Conservation (phyloP, 1,284 basidiomycete genomes). For the Vanrija sp. region DNA sequence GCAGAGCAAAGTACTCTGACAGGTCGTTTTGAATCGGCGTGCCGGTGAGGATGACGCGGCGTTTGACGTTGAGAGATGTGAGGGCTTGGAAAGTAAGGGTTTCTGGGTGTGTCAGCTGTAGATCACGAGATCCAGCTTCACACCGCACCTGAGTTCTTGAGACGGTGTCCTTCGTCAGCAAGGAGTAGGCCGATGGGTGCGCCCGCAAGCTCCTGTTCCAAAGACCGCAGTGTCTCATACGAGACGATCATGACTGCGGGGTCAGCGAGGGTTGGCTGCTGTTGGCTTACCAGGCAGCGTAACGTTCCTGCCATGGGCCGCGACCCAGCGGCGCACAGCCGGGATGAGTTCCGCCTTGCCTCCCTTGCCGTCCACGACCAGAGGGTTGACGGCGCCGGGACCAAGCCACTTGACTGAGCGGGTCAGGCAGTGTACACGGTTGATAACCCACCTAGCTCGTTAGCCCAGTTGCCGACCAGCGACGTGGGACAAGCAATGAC, state of each 20-base stretch:
- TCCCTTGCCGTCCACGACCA: constrained; percentile 88
- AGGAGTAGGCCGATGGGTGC: constrained; percentile 86
- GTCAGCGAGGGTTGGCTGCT: not conserved
- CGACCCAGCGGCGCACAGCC: constrained; percentile 80
- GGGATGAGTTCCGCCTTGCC: constrained; percentile 73
- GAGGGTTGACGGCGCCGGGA: constrained; percentile 68
- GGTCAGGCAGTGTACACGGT: not conserved
- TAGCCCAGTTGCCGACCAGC: constrained; percentile 97
- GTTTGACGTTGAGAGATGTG: constrained; percentile 77
- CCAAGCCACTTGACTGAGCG: constrained; percentile 84
- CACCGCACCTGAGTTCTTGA: constrained; percentile 93
- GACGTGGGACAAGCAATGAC: constrained; percentile 97
- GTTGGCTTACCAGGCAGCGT: constrained; percentile 72
- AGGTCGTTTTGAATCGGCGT: constrained; percentile 97
- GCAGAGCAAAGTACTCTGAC: constrained; percentile 92
- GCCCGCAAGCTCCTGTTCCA: constrained; percentile 68
- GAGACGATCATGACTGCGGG: constrained; percentile 93
- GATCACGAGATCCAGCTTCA: not conserved
- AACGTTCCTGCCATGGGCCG: constrained; percentile 77
- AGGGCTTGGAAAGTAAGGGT: constrained; percentile 85
- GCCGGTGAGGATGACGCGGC: constrained; percentile 94
- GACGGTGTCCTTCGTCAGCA: constrained; percentile 93
- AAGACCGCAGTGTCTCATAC: constrained; percentile 89
- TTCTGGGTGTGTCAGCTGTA: constrained; percentile 53
- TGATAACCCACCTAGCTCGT: constrained; percentile 71